phyloP scores from a whole-genome alignment of 2,329 filamentous ascomycete genomes.

The Zymoseptoria passerinii region DNA sequence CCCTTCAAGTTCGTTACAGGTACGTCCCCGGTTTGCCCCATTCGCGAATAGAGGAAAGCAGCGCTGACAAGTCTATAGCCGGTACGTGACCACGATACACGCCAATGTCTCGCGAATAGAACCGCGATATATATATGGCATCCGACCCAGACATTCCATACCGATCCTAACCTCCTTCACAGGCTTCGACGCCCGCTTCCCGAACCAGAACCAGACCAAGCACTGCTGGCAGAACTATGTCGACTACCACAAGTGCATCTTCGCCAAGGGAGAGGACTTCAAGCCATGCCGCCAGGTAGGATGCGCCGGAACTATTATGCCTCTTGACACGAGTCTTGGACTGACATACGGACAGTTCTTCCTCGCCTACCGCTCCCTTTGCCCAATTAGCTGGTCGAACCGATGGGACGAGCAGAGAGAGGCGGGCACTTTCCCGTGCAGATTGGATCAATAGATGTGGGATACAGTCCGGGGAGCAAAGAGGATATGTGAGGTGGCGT shows the following conservation, averaged over 20 bases:
- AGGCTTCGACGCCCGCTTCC: conserved; percentile 99
- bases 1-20: conserved; percentile 99
- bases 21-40: conserved; percentile 43
- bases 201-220: conserved; percentile 96
- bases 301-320: not conserved
- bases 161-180: conserved; percentile 5
- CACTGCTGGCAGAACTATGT: conserved; percentile 99
- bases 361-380: conserved; percentile 92
- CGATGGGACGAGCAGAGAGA: conserved; percentile 95
- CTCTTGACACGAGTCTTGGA: not conserved
- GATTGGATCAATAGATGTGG: conserved; percentile 38
- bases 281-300: conserved; percentile 89
- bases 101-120: not conserved
- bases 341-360: conserved; percentile 59
- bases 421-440: conserved; percentile 48
- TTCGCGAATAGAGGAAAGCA: conserved; percentile 1
- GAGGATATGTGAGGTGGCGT: not conserved
- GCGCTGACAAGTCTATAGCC: conserved; percentile 23
- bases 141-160: conserved; percentile 1
- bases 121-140: not conserved
- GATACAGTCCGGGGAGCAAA: not conserved
- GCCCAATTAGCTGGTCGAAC: conserved; percentile 87
- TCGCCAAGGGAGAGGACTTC: conserved; percentile 97
- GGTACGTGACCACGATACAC: conserved; percentile 21
- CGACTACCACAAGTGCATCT: conserved; percentile 99